Conservation (phyloP, 2,329 filamentous ascomycete genomes). For the Aurifilum marmelostoma region DNA sequence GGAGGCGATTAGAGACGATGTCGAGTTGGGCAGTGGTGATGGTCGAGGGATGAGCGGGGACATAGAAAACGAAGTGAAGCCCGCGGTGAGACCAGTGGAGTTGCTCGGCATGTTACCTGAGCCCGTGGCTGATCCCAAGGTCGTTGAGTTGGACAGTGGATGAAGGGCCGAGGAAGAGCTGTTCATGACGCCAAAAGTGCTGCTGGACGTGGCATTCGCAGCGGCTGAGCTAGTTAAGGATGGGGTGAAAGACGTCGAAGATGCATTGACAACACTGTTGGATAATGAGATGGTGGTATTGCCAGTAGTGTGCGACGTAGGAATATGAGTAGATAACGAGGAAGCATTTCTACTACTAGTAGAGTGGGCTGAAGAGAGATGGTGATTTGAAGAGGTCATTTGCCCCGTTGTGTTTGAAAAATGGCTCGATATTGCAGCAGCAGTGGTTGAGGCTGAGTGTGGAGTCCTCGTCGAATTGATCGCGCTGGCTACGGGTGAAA, state of each 20-base stretch:
- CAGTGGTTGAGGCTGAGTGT: not conserved
- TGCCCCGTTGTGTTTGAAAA: not conserved
- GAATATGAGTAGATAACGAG: not conserved
- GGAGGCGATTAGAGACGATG: too few species aligned
- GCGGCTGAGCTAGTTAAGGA: not conserved
- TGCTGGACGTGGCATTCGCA: not conserved
- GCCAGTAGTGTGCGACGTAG: not conserved
- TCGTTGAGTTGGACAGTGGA: not conserved
- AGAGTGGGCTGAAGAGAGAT: not conserved
- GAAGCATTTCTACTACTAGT: not conserved
- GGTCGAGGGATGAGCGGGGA: not conserved
- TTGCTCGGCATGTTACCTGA: not conserved
- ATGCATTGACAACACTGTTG: not conserved
- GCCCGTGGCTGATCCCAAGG: not conserved
- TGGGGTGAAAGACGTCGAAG: not conserved
- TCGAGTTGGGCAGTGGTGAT: conserved; percentile 1
- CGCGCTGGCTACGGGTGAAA: not conserved
- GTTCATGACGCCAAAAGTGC: too few species aligned
- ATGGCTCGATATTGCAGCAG: not conserved
- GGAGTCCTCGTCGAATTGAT: not conserved
- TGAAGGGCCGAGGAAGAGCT: not conserved
- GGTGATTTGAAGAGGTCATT: not conserved
- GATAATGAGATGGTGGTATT: not conserved
- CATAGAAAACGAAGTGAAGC: not conserved
- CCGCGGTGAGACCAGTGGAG: too few species aligned